Evolutionary conservation across 2,329 filamentous ascomycete species (phyloP), one percentile per base, ranked within the genome.

Genomic region (Hymenoscyphus fructigenus): DNA sequence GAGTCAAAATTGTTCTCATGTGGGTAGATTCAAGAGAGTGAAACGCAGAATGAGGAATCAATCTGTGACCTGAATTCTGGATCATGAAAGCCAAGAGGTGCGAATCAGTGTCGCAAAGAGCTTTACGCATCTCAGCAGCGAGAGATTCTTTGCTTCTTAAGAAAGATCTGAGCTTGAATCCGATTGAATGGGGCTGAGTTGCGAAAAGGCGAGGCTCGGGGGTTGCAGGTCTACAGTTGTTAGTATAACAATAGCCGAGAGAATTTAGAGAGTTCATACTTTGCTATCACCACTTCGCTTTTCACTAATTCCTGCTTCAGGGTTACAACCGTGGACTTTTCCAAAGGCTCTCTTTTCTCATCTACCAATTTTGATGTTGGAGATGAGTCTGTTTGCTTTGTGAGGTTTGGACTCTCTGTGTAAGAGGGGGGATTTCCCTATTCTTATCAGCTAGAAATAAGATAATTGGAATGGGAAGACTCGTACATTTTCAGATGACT

Each of bases 61-160:
- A 56, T 17, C 67, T 62, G 4, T 59, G n/a, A n/a, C 55, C 47
- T 14, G 55, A n/a, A 3, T 38, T 36, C 53, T 69, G 64, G 20
- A 74, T 66, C 20, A 74, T 56, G 36, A 67, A 72, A 1, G 71
- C 73, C n/a, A 65, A 28, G 23, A 74, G 68, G 17, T 64, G 57
- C 32, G 68, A 71, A 23, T 71, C 63, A 1, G 66, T 65, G 36
- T 68, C 62, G n/a, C 60, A 60, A 15, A 74, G 65, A 3, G 59
- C 59, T 50, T 62, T 61, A 15, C 65, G 67, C 67, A 74, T 73
- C 58, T 74, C 73, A 15, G 60, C 38, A 53, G 71, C 72, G 34
- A 74, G 72, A 20, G 72, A 73, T 17, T 69, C 44, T 60, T 72
- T 74, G 60, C 69, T 72, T 57, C 69, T 62, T 65, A 74, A 73